These are phyloP conservation scores for Pythium dissimile DNA, from an alignment of 352 stramenopile species.

Conservation along the genomic window DNA sequence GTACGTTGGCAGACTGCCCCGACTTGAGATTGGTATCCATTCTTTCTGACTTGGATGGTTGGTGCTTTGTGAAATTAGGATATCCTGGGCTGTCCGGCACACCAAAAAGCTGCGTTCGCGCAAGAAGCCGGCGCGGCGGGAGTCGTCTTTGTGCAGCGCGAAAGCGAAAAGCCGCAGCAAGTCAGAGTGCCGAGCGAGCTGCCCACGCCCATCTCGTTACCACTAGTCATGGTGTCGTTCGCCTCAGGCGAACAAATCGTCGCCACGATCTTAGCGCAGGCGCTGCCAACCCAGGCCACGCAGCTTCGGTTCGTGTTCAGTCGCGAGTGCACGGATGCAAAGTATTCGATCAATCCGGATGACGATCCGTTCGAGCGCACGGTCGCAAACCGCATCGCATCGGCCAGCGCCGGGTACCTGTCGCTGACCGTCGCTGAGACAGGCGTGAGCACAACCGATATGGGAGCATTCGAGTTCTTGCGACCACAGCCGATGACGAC, in stretches of 20 bases:
- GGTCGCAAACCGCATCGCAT: slow-evolving; percentile 33
- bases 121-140: slow-evolving; percentile 57
- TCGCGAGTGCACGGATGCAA: slow-evolving; percentile 34
- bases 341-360: slow-evolving; percentile 42
- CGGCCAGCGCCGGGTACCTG: slow-evolving; percentile 48
- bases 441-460: slow-evolving; percentile 25
- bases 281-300: slow-evolving; percentile 27
- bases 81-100: slow-evolving; percentile 40
- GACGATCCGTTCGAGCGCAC: slow-evolving; percentile 36
- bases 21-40: not conserved
- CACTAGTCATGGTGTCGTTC: slow-evolving; percentile 66
- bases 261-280: slow-evolving; percentile 27
- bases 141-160: slow-evolving; percentile 57
- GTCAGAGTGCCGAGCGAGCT: slow-evolving; percentile 42
- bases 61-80: not conserved
- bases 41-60: not conserved
- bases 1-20: slow-evolving; percentile 18
- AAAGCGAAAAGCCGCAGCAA: slow-evolving; percentile 52
- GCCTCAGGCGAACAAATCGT: slow-evolving; percentile 50
- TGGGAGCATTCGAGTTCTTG: slow-evolving; percentile 39
- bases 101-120: slow-evolving; percentile 59
- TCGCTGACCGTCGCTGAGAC: slow-evolving; percentile 48
- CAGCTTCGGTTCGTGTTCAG: slow-evolving; percentile 61
- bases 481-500: not conserved
- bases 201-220: slow-evolving; percentile 39